Conservation (phyloP, 2,329 filamentous ascomycete species). For the Sporothrix pseudoabietina region DNA sequence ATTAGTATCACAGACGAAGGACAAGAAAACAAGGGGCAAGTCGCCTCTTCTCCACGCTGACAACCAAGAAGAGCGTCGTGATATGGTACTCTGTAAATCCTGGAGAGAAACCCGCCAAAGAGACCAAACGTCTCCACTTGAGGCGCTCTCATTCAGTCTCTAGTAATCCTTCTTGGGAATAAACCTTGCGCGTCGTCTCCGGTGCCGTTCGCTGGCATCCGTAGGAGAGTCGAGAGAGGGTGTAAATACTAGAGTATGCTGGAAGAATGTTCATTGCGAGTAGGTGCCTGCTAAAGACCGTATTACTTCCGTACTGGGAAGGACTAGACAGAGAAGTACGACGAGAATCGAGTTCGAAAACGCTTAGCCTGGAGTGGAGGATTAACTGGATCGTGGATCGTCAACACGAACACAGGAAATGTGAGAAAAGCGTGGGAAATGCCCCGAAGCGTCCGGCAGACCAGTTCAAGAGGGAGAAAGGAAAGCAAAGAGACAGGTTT, state of each 20-base stretch:
- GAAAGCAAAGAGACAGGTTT: too few species aligned
- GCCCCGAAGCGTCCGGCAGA: background rate
- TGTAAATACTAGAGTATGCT: background rate
- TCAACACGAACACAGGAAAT: background rate
- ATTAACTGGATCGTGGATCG: background rate
- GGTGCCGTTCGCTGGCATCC: background rate
- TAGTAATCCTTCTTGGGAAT: background rate
- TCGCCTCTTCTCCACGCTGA: background rate
- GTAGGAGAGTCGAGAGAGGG: background rate
- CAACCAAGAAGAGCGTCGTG: background rate
- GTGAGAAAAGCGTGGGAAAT: background rate
- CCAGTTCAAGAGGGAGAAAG: too few species aligned
- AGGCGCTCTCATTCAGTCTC: too few species aligned
- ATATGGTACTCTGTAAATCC: background rate
- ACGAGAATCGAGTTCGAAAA: background rate
- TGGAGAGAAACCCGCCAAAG: background rate
- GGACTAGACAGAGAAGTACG: background rate
- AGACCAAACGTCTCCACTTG: too few species aligned
- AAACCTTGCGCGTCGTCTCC: background rate
- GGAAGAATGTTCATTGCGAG: constrained; percentile 7
- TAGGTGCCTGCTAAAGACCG: background rate
- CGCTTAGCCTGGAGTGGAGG: background rate
- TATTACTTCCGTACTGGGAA: background rate
- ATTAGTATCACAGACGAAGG: background rate
- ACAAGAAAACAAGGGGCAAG: background rate